Evolutionary conservation across 805 yeast genomes (phyloP), one percentile per base, ranked within the genome.

Genomic region (Wickerhamiella lipophila): DNA sequence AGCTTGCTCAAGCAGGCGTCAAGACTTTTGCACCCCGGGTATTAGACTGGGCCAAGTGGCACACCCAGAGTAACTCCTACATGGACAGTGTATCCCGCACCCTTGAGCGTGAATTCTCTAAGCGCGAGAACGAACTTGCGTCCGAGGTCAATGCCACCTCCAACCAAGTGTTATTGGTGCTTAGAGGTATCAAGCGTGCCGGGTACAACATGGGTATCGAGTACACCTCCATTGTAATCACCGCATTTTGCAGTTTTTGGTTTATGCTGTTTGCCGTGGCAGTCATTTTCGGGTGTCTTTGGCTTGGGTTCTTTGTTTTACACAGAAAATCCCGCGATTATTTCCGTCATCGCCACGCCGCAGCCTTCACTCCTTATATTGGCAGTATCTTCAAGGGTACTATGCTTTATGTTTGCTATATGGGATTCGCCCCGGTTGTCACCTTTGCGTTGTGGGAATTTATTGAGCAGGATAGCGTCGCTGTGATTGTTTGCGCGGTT

Each of bases 381-480:
- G 69, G 77, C 19, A 71, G 75, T n/a, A 73, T 84, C 47, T 64
- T 86, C 55, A 87, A 84, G 63, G 96, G 96, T 42, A 72, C 92
- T 2, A 55, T 88, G 47, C 73, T 84, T 55, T 75, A 94, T 63
- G 82, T 86, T 59, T 73, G 85, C 49, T 81, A 76, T 58, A 84
- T 88, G 60, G 96, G 94, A 0, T 86, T 84, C 64, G 78, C 94
- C 2, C 94, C 87, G 63, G 66, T 88, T 50, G 70, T 79, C 15
- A 76, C 87, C 47, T 72, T 88, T 50, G 79, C 95, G 9, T 70
- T 87, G 49, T 88, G 94, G 92, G 95, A 88, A 68, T 87, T 86
- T 64, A 76, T 81, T 6, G 73, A 73, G 58, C 68, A 74, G 47
- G 96, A 88, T 60, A 86, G 96, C 0, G 82, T 94, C 1, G 96